phyloP scores from a whole-genome alignment of 345 rosid genomes.

The Carallia pectinifolia region DNA sequence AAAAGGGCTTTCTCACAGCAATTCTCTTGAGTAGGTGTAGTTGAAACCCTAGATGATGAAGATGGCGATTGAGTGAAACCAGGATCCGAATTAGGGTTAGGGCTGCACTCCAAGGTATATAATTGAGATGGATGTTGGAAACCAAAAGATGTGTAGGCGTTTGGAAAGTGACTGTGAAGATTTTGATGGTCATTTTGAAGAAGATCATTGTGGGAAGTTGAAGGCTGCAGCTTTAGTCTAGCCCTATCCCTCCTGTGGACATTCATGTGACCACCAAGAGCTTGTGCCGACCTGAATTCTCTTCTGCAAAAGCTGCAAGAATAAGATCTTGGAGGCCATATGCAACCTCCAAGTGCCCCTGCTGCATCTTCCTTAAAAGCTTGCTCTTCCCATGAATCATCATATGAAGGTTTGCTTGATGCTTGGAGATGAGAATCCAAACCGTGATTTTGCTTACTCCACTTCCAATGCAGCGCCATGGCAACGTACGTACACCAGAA shows the following conservation, averaged over 20 bases:
- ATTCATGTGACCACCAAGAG: slow-evolving; percentile 35
- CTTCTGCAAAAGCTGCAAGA: slow-evolving; percentile 6
- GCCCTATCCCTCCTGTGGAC: slow-evolving; percentile 13
- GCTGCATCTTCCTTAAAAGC: slow-evolving; percentile 37
- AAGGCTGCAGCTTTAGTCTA: background rate
- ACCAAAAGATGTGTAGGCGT: slow-evolving; percentile 35
- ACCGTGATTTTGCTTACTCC: slow-evolving; percentile 41
- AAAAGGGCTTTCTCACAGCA: background rate
- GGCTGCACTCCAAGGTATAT: slow-evolving; percentile 12
- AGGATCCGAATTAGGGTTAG: slow-evolving; percentile 2
- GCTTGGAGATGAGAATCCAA: slow-evolving; percentile 37
- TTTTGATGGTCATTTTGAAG: background rate
- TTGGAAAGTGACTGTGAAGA: slow-evolving; percentile 17
- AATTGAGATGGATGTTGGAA: slow-evolving; percentile 43
- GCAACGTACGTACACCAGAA: background rate
- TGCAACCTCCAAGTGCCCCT: slow-evolving; percentile 26
- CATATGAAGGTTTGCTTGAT: slow-evolving; percentile 26
- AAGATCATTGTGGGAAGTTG: background rate
- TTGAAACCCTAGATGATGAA: background rate
- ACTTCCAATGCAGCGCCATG: slow-evolving; percentile 51
- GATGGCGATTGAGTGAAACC: background rate
- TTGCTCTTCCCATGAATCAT: slow-evolving; percentile 55
- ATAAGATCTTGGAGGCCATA: slow-evolving; percentile 12
- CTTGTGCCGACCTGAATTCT: slow-evolving; percentile 12
- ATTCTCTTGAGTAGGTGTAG: background rate